Conservation (phyloP, 129 eudicot species). For the Heracleum sosnowskyi region DNA sequence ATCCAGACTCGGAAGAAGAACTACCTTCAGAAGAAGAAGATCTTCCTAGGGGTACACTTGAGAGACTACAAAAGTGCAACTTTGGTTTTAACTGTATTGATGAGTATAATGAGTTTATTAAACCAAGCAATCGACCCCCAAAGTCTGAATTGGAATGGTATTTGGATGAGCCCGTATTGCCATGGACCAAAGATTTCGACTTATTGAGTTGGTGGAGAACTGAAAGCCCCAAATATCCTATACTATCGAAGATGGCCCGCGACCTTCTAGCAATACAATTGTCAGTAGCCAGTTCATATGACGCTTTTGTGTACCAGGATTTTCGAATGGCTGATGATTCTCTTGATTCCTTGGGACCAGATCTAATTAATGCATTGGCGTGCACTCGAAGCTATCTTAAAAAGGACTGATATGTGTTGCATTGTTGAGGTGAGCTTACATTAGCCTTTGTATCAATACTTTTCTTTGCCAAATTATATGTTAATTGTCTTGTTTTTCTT, state of each 20-base stretch:
- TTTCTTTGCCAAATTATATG: not conserved
- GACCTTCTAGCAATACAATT: constrained; percentile 31
- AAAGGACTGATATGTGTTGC: not conserved
- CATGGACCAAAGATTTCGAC: constrained; percentile 23
- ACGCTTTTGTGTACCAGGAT: constrained; percentile 13
- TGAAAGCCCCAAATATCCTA: constrained; percentile 24
- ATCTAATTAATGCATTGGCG: constrained; percentile 15
- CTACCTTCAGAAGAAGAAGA: not conserved
- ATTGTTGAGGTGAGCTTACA: not conserved
- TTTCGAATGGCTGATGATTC: not conserved
- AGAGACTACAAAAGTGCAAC: not conserved
- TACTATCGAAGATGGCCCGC: constrained; percentile 29
- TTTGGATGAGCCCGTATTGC: constrained; percentile 26
- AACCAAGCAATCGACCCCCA: constrained; percentile 6
- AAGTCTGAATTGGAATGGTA: constrained; percentile 28
- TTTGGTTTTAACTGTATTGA: constrained; percentile 3
- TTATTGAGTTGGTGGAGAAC: constrained; percentile 32
- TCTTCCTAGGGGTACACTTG: not conserved
- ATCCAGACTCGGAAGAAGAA: constrained; percentile 9
- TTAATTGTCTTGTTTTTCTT: not conserved
- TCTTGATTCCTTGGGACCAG: not conserved
- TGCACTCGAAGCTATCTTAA: constrained; percentile 25
- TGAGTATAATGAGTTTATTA: constrained; percentile 12
- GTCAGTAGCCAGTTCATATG: constrained; percentile 18
- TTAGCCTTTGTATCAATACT: not conserved